Conservation (phyloP, 345 rosid genomes). For the Arabidopsis suecica region DNA sequence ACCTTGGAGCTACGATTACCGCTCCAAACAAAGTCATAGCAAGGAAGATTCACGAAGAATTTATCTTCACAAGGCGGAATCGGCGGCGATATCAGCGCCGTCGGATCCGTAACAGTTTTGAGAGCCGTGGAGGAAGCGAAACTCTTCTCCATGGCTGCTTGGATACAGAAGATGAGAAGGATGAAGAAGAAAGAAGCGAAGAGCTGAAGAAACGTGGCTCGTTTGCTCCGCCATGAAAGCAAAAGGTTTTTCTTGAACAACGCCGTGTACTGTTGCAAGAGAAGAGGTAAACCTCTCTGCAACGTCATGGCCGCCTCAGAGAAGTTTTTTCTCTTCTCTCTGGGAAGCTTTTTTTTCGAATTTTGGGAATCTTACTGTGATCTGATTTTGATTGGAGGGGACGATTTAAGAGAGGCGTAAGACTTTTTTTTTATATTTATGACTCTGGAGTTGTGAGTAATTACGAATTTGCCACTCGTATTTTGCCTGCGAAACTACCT, state of each 20-base stretch:
- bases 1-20: conserved; percentile 54
- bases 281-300: conserved; percentile 56
- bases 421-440: neutral
- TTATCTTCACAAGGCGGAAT: conserved; percentile 88
- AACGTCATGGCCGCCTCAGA: conserved; percentile 42
- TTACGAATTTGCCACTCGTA: conserved; percentile 23
- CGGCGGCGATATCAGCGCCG: conserved; percentile 55
- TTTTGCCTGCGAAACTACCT: conserved; percentile 26
- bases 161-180: conserved; percentile 76
- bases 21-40: conserved; percentile 90
- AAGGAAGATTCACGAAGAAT: conserved; percentile 60
- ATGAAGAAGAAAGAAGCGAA: conserved; percentile 91
- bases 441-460: neutral
- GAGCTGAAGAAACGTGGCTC: conserved; percentile 78
- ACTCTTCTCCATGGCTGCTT: conserved; percentile 56
- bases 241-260: conserved; percentile 73
- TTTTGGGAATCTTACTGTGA: conserved; percentile 1
- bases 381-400: neutral
- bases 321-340: neutral
- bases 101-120: conserved; percentile 56
- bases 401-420: conserved; percentile 4
- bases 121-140: conserved; percentile 52
- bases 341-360: neutral
- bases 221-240: conserved; percentile 89
- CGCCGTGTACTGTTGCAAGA: conserved; percentile 68